These are phyloP conservation scores for Gymnopilus junonius DNA, from an alignment of 768 basidiomycete genomes.

Conservation along the genomic window DNA sequence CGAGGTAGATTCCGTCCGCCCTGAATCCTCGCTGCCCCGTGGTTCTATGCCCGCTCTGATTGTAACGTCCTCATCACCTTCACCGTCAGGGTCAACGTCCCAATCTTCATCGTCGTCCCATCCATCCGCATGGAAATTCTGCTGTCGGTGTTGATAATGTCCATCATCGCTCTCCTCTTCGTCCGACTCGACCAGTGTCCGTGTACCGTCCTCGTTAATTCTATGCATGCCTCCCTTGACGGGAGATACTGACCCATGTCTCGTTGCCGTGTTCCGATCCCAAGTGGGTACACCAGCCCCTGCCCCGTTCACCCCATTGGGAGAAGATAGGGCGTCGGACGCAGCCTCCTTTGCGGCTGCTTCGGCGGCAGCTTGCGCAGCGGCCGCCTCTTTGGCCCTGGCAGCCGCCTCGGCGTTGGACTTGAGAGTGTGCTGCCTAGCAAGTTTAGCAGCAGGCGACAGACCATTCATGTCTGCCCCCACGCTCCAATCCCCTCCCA, in stretches of 20 bases:
- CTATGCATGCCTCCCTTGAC: conserved; percentile 43
- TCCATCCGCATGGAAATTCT: conserved; percentile 57
- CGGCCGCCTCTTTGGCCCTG: conserved; percentile 53
- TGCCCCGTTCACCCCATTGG: conserved; percentile 22
- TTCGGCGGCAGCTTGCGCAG: conserved; percentile 42
- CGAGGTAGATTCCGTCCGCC: conserved; percentile 17
- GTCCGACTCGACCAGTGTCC: conserved; percentile 20
- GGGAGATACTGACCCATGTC: conserved; percentile 43
- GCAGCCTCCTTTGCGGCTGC: conserved; percentile 22
- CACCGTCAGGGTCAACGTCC: conserved; percentile 61
- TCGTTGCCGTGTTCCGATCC: conserved; percentile 81
- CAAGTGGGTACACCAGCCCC: conserved; percentile 52
- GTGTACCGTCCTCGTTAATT: conserved; percentile 20
- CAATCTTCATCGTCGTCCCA: conserved; percentile 85
- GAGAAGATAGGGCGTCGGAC: neutral
- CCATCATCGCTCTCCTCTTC: conserved; percentile 38
- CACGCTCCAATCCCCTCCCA: conserved; percentile 62
- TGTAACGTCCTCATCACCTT: conserved; percentile 75
- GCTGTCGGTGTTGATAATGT: conserved; percentile 39
- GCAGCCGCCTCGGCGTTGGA: conserved; percentile 83
- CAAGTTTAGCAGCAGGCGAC: conserved; percentile 89
- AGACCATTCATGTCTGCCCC: conserved; percentile 69
- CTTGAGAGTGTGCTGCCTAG: conserved; percentile 89
- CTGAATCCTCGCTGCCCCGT: conserved; percentile 49
- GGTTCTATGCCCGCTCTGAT: conserved; percentile 65